Evolutionary conservation across 805 yeast species (phyloP).

Genomic region (Diddensiella transvaalensis): DNA sequence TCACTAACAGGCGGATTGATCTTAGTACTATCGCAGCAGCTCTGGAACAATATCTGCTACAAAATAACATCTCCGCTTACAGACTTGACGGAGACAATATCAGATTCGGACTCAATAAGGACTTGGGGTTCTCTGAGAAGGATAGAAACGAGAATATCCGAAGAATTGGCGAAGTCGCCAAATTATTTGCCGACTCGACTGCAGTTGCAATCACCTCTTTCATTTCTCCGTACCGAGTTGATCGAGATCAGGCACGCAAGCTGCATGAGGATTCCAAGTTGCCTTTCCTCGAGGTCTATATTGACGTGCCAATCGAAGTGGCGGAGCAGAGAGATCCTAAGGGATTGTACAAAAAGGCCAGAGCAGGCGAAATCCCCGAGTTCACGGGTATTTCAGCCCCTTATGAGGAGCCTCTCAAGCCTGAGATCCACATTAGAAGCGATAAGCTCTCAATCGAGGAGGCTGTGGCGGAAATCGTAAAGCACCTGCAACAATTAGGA

Average conservation of each 20-base stretch:
- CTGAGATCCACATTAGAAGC: constrained; percentile 80
- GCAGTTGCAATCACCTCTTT: constrained; percentile 84
- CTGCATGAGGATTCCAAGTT: constrained; percentile 70
- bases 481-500: constrained; percentile 39
- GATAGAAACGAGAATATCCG: constrained; percentile 95
- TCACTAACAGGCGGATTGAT: constrained; percentile 93
- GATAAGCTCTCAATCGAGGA: constrained; percentile 72
- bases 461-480: constrained; percentile 67
- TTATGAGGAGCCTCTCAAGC: constrained; percentile 82
- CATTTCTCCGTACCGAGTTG: constrained; percentile 85
- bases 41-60: constrained; percentile 74
- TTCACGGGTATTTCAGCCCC: constrained; percentile 97
- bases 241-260: constrained; percentile 81
- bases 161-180: constrained; percentile 91
- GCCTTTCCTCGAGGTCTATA: constrained; percentile 86
- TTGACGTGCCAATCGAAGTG: constrained; percentile 89
- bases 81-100: constrained; percentile 91
- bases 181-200: constrained; percentile 91
- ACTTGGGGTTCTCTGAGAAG: constrained; percentile 84
- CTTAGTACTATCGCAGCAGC: constrained; percentile 91
- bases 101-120: constrained; percentile 92
- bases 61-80: constrained; percentile 68
- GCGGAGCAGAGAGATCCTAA: constrained; percentile 98
- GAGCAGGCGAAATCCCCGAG: constrained; percentile 90
- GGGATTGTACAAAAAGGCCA: constrained; percentile 93